Evolutionary conservation across 2,329 filamentous ascomycete genomes (phyloP), one percentile per base, ranked within the genome.

Genomic region (Leptographium flavum): DNA sequence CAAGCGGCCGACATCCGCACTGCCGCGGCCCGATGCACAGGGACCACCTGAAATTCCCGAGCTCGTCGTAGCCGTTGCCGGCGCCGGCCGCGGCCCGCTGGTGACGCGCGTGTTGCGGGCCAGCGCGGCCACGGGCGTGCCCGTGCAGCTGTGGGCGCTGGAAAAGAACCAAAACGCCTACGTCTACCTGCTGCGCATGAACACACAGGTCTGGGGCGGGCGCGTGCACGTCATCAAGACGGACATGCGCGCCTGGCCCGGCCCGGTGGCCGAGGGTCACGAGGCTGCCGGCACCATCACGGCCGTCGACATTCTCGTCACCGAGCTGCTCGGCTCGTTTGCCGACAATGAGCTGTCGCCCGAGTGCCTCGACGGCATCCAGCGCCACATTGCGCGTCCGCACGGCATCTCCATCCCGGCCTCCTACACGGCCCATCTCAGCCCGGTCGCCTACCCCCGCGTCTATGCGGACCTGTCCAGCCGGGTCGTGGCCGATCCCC

Each of bases 161-260:
- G 92, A 98, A 64, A 98, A 98, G 72, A 98, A 98, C 62, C 92
- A 87, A 4, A 96, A 98, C 57, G 92, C 92, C 1, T 96, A 90
- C 59, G 88, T 98, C 7, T 80, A 95, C 52, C 75, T 98, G 3
- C 79, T 94, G 50, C 75, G 85, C 22, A 87, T 93, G 58, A 96
- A 96, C 57, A 71, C 81, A 51, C 76, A 73, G 17, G 71, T 79
- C n/a, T 98, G 92, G 92, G 73, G 69, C 47, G 78, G 80, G 21
- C 74, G 73, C 44, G 90, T 95, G 19, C 88, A 81, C 2, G 76
- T 98, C 28, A 81, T 96, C 52, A 93, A 94, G 65, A 94, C 87
- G 1, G 92, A 98, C 60, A 98, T 98, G 92, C 81, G 92, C 41
- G 82, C 82, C 48, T 98, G 93, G 93, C 83, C 84, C 56, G 93